These are phyloP conservation scores for Kuraishia borneana DNA, from an alignment of 805 yeast species.

Conservation along the genomic window DNA sequence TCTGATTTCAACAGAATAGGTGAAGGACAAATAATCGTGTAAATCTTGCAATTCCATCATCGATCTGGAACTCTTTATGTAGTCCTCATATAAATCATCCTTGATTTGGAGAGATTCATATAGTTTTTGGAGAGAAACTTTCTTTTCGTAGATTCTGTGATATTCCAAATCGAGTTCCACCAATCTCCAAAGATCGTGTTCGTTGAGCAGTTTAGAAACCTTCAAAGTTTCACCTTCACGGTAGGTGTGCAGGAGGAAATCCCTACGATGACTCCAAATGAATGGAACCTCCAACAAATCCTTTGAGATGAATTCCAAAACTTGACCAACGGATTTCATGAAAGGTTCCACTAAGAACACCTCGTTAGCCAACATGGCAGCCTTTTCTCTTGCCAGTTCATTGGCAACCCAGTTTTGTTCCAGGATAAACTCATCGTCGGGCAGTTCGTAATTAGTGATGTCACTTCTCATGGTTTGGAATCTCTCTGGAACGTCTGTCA, in stretches of 20 bases:
- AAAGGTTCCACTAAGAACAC: conserved; percentile 36
- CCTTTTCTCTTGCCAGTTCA: conserved; percentile 47
- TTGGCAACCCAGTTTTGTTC: conserved; percentile 80
- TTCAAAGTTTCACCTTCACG: conserved; percentile 30
- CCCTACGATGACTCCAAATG: conserved; percentile 92
- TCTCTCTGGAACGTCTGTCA: conserved; percentile 86
- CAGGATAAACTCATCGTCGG: conserved; percentile 52
- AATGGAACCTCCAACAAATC: conserved; percentile 88
- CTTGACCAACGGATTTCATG: conserved; percentile 58
- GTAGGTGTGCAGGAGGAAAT: conserved; percentile 56
- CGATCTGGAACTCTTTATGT: conserved; percentile 42
- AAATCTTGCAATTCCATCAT: conserved; percentile 82
- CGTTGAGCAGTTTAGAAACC: conserved; percentile 46
- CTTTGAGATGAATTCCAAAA: conserved; percentile 57
- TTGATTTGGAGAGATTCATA: conserved; percentile 40
- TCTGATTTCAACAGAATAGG: conserved; percentile 48
- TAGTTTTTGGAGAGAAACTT: conserved; percentile 43
- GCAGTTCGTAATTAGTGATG: conserved; percentile 57
- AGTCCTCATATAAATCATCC: conserved; percentile 48
- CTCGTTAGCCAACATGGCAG: conserved; percentile 23
- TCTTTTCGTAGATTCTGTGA: conserved; percentile 73
- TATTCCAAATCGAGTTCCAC: conserved; percentile 79
- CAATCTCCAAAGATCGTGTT: conserved; percentile 89
- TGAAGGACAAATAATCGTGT: conserved; percentile 71
- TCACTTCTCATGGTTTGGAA: conserved; percentile 67